These are phyloP conservation scores for Kodamaea neixiangensis DNA, from an alignment of 805 yeast genomes.

Conservation along the genomic window DNA sequence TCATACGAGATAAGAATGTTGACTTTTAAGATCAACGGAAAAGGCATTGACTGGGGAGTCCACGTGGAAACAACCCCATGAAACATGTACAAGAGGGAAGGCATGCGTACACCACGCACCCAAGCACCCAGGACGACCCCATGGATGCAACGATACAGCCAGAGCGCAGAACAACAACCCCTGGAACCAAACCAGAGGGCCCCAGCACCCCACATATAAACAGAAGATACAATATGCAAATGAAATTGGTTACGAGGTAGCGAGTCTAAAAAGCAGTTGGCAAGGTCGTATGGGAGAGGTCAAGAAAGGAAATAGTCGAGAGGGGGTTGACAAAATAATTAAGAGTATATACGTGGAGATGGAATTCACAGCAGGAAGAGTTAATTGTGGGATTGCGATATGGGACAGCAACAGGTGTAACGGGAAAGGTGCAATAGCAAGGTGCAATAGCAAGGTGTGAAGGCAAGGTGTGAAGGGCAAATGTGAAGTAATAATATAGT, in stretches of 20 bases:
- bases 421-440: background rate
- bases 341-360: background rate
- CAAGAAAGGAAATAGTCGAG: background rate
- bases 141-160: background rate
- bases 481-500: background rate
- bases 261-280: background rate
- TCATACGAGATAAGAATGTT: background rate
- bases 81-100: background rate
- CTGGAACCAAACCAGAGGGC: background rate
- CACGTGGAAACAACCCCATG: background rate
- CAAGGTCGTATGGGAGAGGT: background rate
- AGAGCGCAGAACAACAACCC: background rate
- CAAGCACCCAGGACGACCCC: background rate
- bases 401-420: too few species aligned
- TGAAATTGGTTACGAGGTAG: background rate
- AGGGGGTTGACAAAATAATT: background rate
- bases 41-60: background rate
- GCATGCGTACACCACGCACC: background rate
- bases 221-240: background rate
- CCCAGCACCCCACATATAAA: background rate
- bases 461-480: background rate
- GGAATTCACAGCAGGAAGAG: background rate
- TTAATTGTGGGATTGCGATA: background rate
- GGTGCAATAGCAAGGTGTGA: background rate
- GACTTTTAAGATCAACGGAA: background rate